Conservation (phyloP, 176 grass and related monocot genomes). For the Olyra latifolia region DNA sequence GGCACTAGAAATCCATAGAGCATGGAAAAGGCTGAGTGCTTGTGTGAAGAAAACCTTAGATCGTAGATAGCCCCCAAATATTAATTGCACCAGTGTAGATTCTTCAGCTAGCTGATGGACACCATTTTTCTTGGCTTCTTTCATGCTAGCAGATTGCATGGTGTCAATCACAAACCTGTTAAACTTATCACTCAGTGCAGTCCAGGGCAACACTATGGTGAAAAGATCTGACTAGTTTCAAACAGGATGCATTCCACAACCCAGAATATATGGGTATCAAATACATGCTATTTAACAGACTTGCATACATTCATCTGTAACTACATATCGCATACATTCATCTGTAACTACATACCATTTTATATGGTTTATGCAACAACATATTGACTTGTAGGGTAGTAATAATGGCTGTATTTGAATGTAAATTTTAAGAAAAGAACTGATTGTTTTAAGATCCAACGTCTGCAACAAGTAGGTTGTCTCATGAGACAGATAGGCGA, state of each 20-base stretch:
- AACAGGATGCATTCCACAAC: not conserved
- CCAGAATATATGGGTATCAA: conserved; percentile 10
- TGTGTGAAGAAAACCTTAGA: conserved; percentile 67
- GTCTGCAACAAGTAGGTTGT: not conserved
- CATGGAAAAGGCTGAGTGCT: conserved; percentile 7
- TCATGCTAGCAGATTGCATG: conserved; percentile 80
- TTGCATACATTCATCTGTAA: not conserved
- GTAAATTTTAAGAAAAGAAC: not conserved
- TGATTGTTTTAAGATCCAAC: not conserved
- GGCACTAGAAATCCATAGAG: conserved; percentile 15
- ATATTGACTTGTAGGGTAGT: not conserved
- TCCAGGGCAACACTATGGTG: conserved; percentile 24
- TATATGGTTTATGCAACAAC: not conserved
- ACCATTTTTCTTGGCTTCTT: conserved; percentile 60
- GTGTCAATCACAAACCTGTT: conserved; percentile 87
- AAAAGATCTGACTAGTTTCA: conserved; percentile 7
- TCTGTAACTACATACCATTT: not conserved
- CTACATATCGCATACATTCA: not conserved
- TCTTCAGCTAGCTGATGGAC: conserved; percentile 58
- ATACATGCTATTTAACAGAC: not conserved
- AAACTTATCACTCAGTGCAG: conserved; percentile 29
- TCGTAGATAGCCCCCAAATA: conserved; percentile 84
- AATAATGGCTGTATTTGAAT: not conserved
- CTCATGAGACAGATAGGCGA: not conserved
- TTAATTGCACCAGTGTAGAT: conserved; percentile 79